Evolutionary conservation across 257 asterid species (phyloP), one percentile per base, ranked within the genome.

Genomic region (Prunella vulgaris): DNA sequence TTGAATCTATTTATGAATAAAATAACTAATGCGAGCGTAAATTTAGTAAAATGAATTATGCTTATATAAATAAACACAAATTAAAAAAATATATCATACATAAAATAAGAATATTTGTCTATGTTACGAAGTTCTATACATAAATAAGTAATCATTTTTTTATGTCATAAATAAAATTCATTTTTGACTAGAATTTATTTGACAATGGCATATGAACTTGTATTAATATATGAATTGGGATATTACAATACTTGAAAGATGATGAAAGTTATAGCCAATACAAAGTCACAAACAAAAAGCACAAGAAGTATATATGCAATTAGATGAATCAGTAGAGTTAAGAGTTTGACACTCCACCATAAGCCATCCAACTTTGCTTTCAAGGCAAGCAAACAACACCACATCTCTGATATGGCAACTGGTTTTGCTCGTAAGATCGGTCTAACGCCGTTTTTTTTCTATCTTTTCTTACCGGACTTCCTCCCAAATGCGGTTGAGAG

Each of bases 311-410:
- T 9, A 52, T 40, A 15, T 22, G 21, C 7, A 38, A 37, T 12
- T 18, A 28, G 66, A 15, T 69, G 73, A 22, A 10, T 73, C 9
- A 17, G 30, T 59, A 7, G 37, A 66, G 22, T 10, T 18, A 15
- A 20, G 42, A n/a, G 15, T n/a, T 48, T 20, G 18, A 15, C 44
- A 42, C 56, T 53, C 68, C 67, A 53, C 54, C 71, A 13, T 40
- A 15, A 42, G 72, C 14, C 69, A 53, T 54, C 61, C 24, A 10
- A 21, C 58, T 32, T 70, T 56, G 9, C 60, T 61, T 68, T 58
- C 52, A 68, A 56, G 64, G 67, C 70, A 74, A 37, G 72, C 72
- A 42, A 64, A 73, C 76, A 59, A 21, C 40, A 52, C 14, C 17
- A 49, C 3, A 18, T 73, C 21, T 37, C 18, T 14, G 3, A 24